Evolutionary conservation across 2,329 filamentous ascomycete species (phyloP).

Genomic region (Cercospora brassicicola): DNA sequence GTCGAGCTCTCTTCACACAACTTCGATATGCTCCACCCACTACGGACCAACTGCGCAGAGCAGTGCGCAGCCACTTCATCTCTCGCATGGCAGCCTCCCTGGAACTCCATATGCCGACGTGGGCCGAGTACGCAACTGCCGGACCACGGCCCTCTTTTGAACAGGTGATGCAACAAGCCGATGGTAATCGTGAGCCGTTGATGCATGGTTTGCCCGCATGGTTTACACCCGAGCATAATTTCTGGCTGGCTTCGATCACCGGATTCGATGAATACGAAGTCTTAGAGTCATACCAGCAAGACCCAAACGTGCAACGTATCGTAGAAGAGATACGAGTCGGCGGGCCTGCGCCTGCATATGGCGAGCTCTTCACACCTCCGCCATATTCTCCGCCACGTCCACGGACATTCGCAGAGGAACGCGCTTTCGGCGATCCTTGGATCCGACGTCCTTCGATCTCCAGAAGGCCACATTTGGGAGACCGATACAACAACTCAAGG

Average conservation of each 20-base stretch:
- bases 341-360: background rate
- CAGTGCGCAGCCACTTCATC: constrained; percentile 6
- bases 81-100: background rate
- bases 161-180: background rate
- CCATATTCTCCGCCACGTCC: constrained; percentile 1
- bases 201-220: background rate
- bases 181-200: background rate
- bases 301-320: background rate
- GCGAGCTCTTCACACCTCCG: background rate
- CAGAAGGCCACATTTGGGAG: background rate
- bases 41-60: background rate
- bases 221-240: constrained; percentile 7
- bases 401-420: background rate
- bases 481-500: background rate
- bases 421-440: background rate
- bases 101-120: background rate
- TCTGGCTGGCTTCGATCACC: constrained; percentile 2
- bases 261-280: background rate
- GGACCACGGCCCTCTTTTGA: background rate
- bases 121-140: background rate
- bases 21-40: background rate
- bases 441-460: background rate
- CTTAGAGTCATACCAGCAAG: background rate
- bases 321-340: background rate
- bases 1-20: background rate